Percentiles rank a stretch among this genome's conserved stretches.
phyloP scores from a whole-genome alignment of 179 eudicot species.

The Nepenthes alata region DNA sequence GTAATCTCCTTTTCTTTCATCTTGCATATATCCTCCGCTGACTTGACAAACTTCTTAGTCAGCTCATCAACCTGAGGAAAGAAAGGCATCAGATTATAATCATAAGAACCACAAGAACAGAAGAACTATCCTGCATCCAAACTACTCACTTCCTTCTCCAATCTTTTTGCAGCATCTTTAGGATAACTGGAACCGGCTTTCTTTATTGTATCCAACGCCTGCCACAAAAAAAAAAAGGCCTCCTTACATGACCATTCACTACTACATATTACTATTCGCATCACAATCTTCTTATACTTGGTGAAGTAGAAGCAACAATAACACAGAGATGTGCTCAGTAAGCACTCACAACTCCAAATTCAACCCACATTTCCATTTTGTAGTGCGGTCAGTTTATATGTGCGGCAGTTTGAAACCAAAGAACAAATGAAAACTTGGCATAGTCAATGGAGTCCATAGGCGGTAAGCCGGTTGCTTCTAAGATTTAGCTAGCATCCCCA shows the following conservation, averaged over 20 bases:
- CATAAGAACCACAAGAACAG: neutral
- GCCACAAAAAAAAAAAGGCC: slow-evolving; percentile 7
- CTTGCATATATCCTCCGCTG: slow-evolving; percentile 91
- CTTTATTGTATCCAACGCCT: slow-evolving; percentile 79
- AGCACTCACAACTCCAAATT: no score
- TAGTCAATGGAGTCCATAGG: neutral
- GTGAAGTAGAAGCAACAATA: neutral
- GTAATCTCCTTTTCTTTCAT: slow-evolving; percentile 82
- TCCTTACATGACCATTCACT: neutral
- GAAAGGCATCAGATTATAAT: slow-evolving; percentile 4
- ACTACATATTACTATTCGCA: slow-evolving; percentile 1
- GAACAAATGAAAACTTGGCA: neutral
- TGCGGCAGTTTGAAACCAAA: neutral
- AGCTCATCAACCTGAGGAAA: slow-evolving; percentile 61
- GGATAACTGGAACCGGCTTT: slow-evolving; percentile 55
- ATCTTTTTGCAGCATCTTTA: slow-evolving; percentile 64
- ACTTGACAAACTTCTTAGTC: slow-evolving; percentile 77
- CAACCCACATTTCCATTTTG: neutral
- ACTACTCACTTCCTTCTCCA: slow-evolving; percentile 79
- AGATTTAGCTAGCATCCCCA: neutral
- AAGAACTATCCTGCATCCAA: neutral
- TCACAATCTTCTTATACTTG: neutral
- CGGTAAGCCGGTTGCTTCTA: neutral
- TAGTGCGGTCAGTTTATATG: no score
- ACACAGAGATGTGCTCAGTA: no score